Conservation (phyloP, 2,329 filamentous ascomycete species). For the Sporothrix globosa region DNA sequence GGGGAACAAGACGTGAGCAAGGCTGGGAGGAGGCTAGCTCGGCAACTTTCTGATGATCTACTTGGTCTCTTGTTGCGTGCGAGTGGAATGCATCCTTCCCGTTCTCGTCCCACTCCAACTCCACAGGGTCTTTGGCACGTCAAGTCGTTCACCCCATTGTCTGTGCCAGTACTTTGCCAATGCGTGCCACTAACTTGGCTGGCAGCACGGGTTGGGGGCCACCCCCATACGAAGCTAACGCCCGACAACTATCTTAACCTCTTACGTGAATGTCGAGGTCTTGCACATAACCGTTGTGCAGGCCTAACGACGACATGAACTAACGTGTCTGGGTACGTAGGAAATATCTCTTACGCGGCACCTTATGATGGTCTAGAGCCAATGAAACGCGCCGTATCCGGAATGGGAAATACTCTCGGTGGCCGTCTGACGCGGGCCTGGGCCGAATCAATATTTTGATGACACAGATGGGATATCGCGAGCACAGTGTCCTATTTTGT, state of each 20-base stretch:
- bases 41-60: background rate
- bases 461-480: background rate
- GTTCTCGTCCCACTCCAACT: background rate
- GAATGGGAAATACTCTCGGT: background rate
- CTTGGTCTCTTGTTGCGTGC: too few species aligned
- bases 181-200: too few species aligned
- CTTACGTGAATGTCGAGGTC: background rate
- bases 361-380: background rate
- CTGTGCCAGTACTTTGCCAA: too few species aligned
- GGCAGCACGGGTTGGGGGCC: slow-evolving; percentile 6
- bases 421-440: background rate
- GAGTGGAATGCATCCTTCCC: background rate
- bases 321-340: background rate
- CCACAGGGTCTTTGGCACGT: background rate
- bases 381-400: background rate
- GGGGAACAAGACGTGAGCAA: background rate
- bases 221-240: background rate
- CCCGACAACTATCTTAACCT: too few species aligned
- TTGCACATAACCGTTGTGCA: background rate
- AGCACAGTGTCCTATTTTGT: background rate
- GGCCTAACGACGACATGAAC: background rate
- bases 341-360: background rate
- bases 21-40: background rate
- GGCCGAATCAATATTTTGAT: too few species aligned
- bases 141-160: background rate